phyloP scores from a whole-genome alignment of 345 rosid genomes.

The Triadica sebifera region DNA sequence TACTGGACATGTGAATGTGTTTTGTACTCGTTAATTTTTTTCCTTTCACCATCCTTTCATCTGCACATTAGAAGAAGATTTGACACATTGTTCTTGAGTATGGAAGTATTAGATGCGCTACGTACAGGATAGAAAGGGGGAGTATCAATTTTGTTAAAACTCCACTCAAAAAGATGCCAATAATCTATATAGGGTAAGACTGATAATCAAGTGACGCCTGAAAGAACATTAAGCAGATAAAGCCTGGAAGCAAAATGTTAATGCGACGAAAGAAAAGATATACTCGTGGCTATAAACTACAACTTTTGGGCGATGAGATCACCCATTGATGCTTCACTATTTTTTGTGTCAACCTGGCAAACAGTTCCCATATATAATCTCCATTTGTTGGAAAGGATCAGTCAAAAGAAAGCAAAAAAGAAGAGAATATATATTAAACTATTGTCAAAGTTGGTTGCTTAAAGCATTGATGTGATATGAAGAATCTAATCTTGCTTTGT shows the following conservation, averaged over 20 bases:
- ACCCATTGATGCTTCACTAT: slow-evolving; percentile 25
- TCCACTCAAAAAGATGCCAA: slow-evolving; percentile 21
- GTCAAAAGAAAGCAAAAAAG: slow-evolving; percentile 6
- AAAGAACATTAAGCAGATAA: slow-evolving; percentile 1
- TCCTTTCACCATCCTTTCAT: no score
- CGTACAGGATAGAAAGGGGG: not conserved
- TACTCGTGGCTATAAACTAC: slow-evolving; percentile 10
- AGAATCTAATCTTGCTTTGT: slow-evolving; percentile 60
- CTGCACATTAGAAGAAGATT: slow-evolving; percentile 9
- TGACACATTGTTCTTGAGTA: slow-evolving; percentile 29
- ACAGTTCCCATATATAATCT: slow-evolving; percentile 9
- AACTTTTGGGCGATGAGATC: slow-evolving; percentile 9
- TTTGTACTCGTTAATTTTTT: not conserved
- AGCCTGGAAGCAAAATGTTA: not conserved
- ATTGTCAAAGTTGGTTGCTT: slow-evolving; percentile 31
- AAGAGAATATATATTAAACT: slow-evolving; percentile 15
- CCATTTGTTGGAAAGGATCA: slow-evolving; percentile 16
- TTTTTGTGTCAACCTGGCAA: slow-evolving; percentile 13
- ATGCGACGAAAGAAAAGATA: not conserved
- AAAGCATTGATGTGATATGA: slow-evolving; percentile 50
- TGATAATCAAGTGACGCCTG: not conserved
- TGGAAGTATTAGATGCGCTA: slow-evolving; percentile 35
- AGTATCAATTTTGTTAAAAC: not conserved
- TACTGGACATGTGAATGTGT: not conserved
- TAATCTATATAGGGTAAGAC: not conserved